Conservation (phyloP, 139 green algal species). For the Gonium pectorale region DNA sequence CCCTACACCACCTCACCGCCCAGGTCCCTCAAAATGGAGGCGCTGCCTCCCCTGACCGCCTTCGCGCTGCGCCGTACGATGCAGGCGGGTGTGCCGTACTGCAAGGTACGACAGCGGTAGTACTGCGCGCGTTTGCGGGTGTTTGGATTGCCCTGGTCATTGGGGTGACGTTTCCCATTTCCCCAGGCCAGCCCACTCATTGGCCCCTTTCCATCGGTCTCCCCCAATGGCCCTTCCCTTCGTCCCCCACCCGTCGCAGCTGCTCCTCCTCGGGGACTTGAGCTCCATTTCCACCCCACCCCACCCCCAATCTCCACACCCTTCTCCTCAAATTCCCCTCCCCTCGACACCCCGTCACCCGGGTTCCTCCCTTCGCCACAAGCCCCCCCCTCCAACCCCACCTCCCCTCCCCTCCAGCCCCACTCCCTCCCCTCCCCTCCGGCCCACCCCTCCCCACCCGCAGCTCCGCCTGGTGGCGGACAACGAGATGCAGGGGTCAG, state of each 20-base stretch:
- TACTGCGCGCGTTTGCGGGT: neutral
- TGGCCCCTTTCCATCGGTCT: neutral
- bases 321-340: too few species aligned
- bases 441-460: too few species aligned
- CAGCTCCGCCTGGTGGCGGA: constrained; percentile 34
- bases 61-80: constrained; percentile 11
- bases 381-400: neutral
- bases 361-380: neutral
- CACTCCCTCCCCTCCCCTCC: neutral
- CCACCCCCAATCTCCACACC: too few species aligned
- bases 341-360: neutral
- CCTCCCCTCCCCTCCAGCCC: neutral
- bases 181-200: neutral
- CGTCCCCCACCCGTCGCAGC: neutral
- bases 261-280: neutral
- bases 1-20: too few species aligned
- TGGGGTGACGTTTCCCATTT: neutral
- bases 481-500: constrained; percentile 29
- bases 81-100: constrained; percentile 34
- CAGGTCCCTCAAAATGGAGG: constrained; percentile 46
- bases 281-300: too few species aligned
- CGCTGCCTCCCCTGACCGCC: constrained; percentile 1
- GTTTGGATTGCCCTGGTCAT: neutral
- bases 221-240: neutral
- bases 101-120: constrained; percentile 9